Conservation (phyloP, 768 basidiomycete species). For the Boletus reticulatus region DNA sequence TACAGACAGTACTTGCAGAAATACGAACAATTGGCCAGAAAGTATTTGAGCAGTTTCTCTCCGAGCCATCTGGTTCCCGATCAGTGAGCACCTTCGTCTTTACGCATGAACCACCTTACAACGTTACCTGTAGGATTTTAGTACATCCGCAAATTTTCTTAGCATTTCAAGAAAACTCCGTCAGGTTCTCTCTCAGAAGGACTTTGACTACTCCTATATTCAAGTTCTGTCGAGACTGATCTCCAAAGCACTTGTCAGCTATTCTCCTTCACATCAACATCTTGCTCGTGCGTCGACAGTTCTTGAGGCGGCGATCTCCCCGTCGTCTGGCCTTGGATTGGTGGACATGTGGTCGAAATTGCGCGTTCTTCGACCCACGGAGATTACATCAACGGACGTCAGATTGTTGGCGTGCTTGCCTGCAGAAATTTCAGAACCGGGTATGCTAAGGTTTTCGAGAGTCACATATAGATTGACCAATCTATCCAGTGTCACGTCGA, state of each 20-base stretch:
- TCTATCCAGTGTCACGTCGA: constrained; percentile 19
- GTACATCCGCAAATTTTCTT: constrained; percentile 38
- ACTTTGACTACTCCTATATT: constrained; percentile 66
- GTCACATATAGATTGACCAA: background rate
- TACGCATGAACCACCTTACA: background rate
- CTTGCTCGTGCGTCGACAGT: constrained; percentile 33
- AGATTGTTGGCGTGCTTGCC: constrained; percentile 11
- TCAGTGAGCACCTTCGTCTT: constrained; percentile 25
- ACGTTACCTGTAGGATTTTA: constrained; percentile 29
- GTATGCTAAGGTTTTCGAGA: constrained; percentile 5
- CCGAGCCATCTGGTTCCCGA: background rate
- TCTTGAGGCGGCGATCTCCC: constrained; percentile 50
- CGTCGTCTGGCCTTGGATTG: constrained; percentile 72
- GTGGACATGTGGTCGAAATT: constrained; percentile 66
- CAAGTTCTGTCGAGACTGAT: constrained; percentile 60
- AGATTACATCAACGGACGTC: constrained; percentile 19
- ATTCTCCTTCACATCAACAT: constrained; percentile 33
- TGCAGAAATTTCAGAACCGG: background rate
- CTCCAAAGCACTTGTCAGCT: constrained; percentile 36
- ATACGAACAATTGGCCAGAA: constrained; percentile 12
- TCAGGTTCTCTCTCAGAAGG: constrained; percentile 33
- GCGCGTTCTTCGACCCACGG: constrained; percentile 19
- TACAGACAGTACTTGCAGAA: constrained; percentile 25
- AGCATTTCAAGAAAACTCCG: constrained; percentile 42
- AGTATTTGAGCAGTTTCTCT: constrained; percentile 21